phyloP scores from a whole-genome alignment of 495 filamentous ascomycete species.

The Cryomyces antarcticus region DNA sequence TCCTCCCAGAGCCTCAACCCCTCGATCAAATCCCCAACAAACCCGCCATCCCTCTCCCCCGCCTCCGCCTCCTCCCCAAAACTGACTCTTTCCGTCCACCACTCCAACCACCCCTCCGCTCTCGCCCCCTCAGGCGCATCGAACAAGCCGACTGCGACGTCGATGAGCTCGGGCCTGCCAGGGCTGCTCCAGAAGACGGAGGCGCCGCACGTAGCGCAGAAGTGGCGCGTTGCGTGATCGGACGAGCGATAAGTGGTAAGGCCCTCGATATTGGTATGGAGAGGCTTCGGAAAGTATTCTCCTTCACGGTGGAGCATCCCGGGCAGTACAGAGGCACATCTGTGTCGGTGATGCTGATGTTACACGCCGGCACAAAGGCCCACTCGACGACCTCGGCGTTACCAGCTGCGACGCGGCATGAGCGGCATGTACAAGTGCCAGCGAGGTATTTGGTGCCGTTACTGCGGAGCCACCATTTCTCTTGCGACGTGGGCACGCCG shows the following conservation, averaged over 20 bases:
- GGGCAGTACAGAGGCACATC: not conserved
- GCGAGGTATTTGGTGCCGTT: constrained; percentile 33
- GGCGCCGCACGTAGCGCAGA: constrained; percentile 43
- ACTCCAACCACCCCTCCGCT: constrained; percentile 39
- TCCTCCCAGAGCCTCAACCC: constrained; percentile 14
- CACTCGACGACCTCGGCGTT: constrained; percentile 44
- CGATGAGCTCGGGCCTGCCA: constrained; percentile 35
- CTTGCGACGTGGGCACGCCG: constrained; percentile 15
- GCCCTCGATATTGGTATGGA: constrained; percentile 24
- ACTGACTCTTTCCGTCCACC: constrained; percentile 36
- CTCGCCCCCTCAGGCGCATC: constrained; percentile 29
- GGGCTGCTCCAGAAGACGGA: constrained; percentile 45
- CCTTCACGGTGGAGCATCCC: not conserved
- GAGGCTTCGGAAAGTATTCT: not conserved
- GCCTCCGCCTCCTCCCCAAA: constrained; percentile 35
- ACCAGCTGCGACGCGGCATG: constrained; percentile 40
- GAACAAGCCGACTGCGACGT: constrained; percentile 41
- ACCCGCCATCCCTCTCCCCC: constrained; percentile 14
- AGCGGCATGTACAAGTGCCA: constrained; percentile 42
- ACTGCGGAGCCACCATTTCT: constrained; percentile 29
- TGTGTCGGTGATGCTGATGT: constrained; percentile 27
- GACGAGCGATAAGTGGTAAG: constrained; percentile 35
- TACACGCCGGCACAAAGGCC: constrained; percentile 42
- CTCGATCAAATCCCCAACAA: constrained; percentile 19
- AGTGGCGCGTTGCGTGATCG: constrained; percentile 34